Evolutionary conservation across 345 rosid species (phyloP), one percentile per base, ranked within the genome.

Genomic region (Aquilaria malaccensis): DNA sequence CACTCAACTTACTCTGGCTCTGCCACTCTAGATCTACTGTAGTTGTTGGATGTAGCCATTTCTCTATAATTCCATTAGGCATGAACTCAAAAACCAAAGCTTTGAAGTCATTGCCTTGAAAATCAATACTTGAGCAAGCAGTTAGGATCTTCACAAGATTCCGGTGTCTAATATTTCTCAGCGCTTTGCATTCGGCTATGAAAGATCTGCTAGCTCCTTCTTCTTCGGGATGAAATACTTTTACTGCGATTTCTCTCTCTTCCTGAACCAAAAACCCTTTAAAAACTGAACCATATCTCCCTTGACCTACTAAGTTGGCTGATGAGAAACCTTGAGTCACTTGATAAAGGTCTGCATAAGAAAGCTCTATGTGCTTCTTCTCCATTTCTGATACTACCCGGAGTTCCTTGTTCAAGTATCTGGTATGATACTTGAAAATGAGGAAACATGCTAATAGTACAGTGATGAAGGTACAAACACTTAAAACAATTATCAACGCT

Each of bases 281-380:
- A 64, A 57, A 70, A 6, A 67, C 70, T n/a, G 58, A 49, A 11
- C 72, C 72, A 45, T 60, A 75, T 48, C 64, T 63, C 7, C 79
- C 75, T 4, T 33, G 33, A 14, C 78, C 74, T 4, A 70, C 12
- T 47, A 63, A n/a, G 13, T 70, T 70, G 1, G 22, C 33, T 0
- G 48, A 10, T 0, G 74, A 33, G 58, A 70, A 67, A 1, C 60
- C 69, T 22, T 50, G 29, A 2, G 72, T 70, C 0, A 70, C 62
- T 30, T 48, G 43, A 47, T 15, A 54, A 32, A 74, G 56, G 9
- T 55, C 62, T 2, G 51, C 33, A 6, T 74, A 70, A 52, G 60
- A 59, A 0, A 59, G n/a, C 55, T 58, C 14, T 33, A 54, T 10
- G 13, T 13, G 52, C 13, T 4, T 6, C 7, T n/a, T 50, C 2